Evolutionary conservation across 441 rosid genomes (phyloP), one percentile per base, ranked within the genome.

Genomic region (Croton laevigatus): DNA sequence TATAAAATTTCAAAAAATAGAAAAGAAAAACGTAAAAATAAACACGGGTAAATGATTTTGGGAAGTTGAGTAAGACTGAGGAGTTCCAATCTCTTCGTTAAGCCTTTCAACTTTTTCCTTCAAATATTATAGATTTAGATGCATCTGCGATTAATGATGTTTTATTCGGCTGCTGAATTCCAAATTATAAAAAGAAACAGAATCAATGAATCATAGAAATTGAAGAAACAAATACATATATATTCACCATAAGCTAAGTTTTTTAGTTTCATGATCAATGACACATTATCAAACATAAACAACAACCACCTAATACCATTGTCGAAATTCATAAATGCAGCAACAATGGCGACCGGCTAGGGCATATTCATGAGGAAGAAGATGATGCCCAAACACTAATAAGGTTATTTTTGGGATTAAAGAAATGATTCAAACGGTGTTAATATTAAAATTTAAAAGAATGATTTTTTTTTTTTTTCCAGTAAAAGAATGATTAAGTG

Each of bases 81-180:
- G 48, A 62, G 76, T 75, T 42, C 79, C 84, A 36, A 85, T 82
- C 48, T 89, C 93, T 73, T 86, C 84, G 27, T 88, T 86, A 70
- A 94, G 71, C 62, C 84, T 83, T 79, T 86, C 89, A 8, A 90
- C 91, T 72, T 85, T 91, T 60, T 84, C 66, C 80, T 88, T 94
- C 61, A 90, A 85, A 73, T 88, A 89, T 76, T 83, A 91, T 92
- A 73, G 89, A 89, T 75, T 88, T 88, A 3, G 96, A 78, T 36
- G 98, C 96, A 75, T 90, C 97, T 59, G 80, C 85, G 46, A 90
- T 80, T 80, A 92, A 88, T 64, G 96, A 84, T 17, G 91, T 81
- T 57, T 85, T 78, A 67, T 80, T 87, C 66, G 81, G 71, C 98
- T 94, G 82, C 58, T 40, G 17, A 57, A 40, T 6, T 7, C 12